Percentiles rank a stretch among this genome's conserved stretches.
Conservation (phyloP, 2,329 filamentous ascomycete genomes). For the Coniochaeta prunicola region DNA sequence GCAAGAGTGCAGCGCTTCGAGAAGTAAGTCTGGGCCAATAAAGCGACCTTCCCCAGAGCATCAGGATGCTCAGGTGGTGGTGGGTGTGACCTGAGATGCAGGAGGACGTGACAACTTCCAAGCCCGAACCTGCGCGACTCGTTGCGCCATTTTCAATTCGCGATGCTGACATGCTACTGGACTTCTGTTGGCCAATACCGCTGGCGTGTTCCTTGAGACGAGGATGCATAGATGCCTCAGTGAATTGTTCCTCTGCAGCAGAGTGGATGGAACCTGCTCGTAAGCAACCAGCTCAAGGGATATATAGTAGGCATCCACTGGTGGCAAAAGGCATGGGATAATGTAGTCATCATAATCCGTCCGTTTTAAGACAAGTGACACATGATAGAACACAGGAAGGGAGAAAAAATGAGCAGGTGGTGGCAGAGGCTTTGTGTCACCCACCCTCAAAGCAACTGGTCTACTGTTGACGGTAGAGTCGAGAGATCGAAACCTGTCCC, state of each 20-base stretch:
- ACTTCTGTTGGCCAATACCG: neutral
- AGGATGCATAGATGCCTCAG: conserved; percentile 1
- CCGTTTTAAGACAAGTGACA: neutral
- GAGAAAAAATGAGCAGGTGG: neutral
- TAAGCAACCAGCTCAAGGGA: neutral
- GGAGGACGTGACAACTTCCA: neutral
- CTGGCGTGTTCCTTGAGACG: neutral
- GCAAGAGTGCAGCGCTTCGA: neutral
- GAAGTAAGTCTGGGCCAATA: neutral
- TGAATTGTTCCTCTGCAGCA: neutral
- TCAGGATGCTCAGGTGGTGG: neutral
- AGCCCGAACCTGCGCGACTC: neutral
- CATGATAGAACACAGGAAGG: neutral
- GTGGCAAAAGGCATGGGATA: neutral
- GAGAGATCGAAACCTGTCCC: neutral
- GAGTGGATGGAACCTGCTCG: neutral
- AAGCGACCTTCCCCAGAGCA: neutral
- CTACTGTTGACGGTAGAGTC: neutral
- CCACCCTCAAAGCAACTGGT: neutral
- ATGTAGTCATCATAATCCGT: neutral
- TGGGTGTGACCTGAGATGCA: neutral
- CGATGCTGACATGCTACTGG: neutral
- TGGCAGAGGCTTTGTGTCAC: neutral
- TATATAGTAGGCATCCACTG: neutral
- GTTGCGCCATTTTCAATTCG: neutral